Evolutionary conservation across 805 yeast genomes (phyloP), one percentile per base, ranked within the genome.

Genomic region (Ogataea dorogensis): DNA sequence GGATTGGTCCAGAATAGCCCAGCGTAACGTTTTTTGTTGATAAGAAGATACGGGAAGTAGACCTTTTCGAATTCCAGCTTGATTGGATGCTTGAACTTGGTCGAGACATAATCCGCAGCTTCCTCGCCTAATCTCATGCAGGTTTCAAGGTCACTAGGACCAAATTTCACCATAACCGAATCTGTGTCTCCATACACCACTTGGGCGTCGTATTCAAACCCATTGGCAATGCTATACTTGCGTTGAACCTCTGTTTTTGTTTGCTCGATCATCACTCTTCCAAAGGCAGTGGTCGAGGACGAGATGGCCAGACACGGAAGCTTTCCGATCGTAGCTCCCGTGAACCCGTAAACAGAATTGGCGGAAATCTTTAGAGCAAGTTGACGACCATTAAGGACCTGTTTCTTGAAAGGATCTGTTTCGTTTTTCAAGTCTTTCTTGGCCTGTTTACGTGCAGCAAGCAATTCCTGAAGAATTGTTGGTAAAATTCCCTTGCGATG

Each of bases 131-230:
- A 57, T 36, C 74, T 71, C 98, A 93, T 94, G 48, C 96, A 86
- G 19, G 83, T 83, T 37, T 71, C 79, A 44, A 91, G 60, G 54
- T 87, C 95, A 7, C 69, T 67, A 20, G 79, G 77, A 2, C 99
- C 99, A 66, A 93, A 93, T 56, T 87, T 89, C 28, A 93, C 96
- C 98, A 93, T 94, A 12, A 93, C 99, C 7, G 98, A 94, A 73
- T 93, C 99, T 0, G 99, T 93, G 63, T 93, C 99, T 70, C 99
- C 99, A 58, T 93, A 93, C 25, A 93, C 82, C 43, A 93, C 98
- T 48, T 82, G 75, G 0, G 98, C 81, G 64, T 93, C 95, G 55
- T 72, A 79, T n/a, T 75, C 71, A 52, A 70, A 82, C 1, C 98
- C 98, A 59, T 91, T 87, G 38, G 75, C 76, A n/a, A 78, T 81